Base-by-base conservation (phyloP, 1,139 yeast species). In the Kodamaea ohmeri region DNA sequence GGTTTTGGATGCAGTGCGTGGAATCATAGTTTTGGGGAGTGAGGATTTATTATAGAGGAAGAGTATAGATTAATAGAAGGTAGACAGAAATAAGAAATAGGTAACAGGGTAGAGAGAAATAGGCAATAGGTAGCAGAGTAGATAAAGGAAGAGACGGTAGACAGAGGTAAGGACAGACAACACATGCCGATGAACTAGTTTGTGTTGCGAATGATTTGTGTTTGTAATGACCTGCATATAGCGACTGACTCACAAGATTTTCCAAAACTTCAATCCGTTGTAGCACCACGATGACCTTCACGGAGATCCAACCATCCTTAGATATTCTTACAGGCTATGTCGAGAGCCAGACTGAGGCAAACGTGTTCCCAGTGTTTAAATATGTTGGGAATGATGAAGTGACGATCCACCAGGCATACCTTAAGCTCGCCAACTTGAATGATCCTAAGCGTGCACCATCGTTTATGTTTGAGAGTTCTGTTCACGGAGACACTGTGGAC, bases 341-440 rank as follows among this genome's bases (percentile, higher is more conserved):
- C 36, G 61, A 61, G 32, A 52, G 61, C 17, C 46, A 45, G 24
- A 26, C 37, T 16, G 76, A 78, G 44, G 76, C 80, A 33, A 84
- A 86, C 56, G 65, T 88, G 52, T 86, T 82, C 54, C 97, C 97
- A 2, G 79, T 92, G 20, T 88, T 76, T 63, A 76, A 86, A 26
- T 81, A 78, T 45, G 77, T 87, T 44, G 74, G 84, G 8, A 81
- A 88, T 13, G 88, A 84, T 43, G 84, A 84, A 45, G 65, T 89
- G 52, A 87, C 95, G 2, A 95, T 96, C 2, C 95, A 90, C 55
- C 78, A 78, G 44, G 97, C 97, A 0, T 92, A 90, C 58, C 68
- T 94, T 56, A 86, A 84, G 60, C 71, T 92, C 40, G 83, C 95
- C 4, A 71, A 78, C 37, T 77, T 90, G 38, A 88, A 88, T 43